These are phyloP conservation scores for Suhomyces sp. DNA, from an alignment of 805 yeast species.

Conservation along the genomic window DNA sequence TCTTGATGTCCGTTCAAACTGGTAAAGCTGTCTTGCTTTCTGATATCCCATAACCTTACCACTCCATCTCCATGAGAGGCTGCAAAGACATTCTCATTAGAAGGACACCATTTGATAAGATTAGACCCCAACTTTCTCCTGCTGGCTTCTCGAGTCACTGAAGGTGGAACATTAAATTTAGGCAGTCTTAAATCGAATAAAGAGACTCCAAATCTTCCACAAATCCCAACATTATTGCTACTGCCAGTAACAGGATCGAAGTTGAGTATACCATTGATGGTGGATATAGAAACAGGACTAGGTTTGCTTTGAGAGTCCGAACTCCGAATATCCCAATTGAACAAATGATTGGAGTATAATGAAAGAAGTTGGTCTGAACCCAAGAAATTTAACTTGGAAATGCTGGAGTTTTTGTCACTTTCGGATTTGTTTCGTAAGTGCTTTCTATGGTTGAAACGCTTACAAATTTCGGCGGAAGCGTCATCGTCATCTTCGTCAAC, in stretches of 20 bases:
- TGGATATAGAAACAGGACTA: conserved; percentile 54
- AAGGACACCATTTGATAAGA: conserved; percentile 58
- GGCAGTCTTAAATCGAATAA: conserved; percentile 65
- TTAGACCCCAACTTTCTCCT: conserved; percentile 32
- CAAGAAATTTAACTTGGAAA: conserved; percentile 29
- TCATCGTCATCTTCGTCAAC: conserved; percentile 28
- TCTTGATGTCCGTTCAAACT: conserved; percentile 57
- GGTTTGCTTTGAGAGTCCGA: conserved; percentile 43
- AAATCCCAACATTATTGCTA: conserved; percentile 45
- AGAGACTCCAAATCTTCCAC: conserved; percentile 74
- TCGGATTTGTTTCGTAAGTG: conserved; percentile 46
- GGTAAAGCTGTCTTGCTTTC: conserved; percentile 56
- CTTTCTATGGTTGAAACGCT: conserved; percentile 75
- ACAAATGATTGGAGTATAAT: conserved; percentile 65
- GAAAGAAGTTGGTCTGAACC: conserved; percentile 53
- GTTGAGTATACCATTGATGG: conserved; percentile 48
- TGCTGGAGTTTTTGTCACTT: conserved; percentile 22
- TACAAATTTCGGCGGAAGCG: conserved; percentile 68
- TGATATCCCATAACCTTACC: conserved; percentile 73
- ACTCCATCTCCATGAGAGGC: conserved; percentile 59
- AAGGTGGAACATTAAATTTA: conserved; percentile 33
- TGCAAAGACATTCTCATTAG: conserved; percentile 60
- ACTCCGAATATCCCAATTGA: conserved; percentile 71
- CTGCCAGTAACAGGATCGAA: conserved; percentile 47
- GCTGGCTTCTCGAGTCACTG: conserved; percentile 13